Evolutionary conservation across 805 yeast species (phyloP), one percentile per base, ranked within the genome.

Genomic region (Candida oleophila): DNA sequence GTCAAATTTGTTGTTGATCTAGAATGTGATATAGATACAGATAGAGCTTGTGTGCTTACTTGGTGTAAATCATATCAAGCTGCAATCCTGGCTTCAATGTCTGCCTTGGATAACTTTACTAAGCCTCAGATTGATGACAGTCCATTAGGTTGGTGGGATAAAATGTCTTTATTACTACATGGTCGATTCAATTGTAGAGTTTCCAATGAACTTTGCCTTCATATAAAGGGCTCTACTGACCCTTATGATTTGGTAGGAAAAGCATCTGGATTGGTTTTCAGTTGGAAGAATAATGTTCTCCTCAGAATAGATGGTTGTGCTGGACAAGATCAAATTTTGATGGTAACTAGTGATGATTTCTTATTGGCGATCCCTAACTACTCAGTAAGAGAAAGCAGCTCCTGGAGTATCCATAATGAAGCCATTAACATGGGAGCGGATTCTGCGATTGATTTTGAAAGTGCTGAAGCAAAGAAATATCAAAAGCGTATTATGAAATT

Each of bases 11-110:
- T 73, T 60, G 64, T 79, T 25, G 80, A 82, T 52, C 54, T 82
- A 47, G 62, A 68, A 12, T 73, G 81, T 20, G 51, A 63, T 5
- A 72, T 82, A 11, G 61, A 61, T 21, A 74, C 86, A 0, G 59
- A 64, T 1, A 57, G 69, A 16, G 75, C 84, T 2, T 76, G 85
- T 15, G 65, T 74, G 39, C 65, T 84, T 3, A 74, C 83, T 14
- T 84, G 88, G 88, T 78, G 87, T 42, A 79, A 82, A 47, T 73
- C 87, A 0, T 67, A 81, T 40, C 85, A 75, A 51, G 81, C 88
- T 0, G 85, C 83, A 2, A 65, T 82, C 32, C 76, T 75, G 57
- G 75, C 83, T 21, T 77, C 82, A 1, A 55, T 60, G 47, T 46
- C 60, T 39, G 73, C 76, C 0, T 63, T 73, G 40, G 74, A 70